Conservation (phyloP, 139 green algal genomes). For the Tetradesmus lagerheimii region DNA sequence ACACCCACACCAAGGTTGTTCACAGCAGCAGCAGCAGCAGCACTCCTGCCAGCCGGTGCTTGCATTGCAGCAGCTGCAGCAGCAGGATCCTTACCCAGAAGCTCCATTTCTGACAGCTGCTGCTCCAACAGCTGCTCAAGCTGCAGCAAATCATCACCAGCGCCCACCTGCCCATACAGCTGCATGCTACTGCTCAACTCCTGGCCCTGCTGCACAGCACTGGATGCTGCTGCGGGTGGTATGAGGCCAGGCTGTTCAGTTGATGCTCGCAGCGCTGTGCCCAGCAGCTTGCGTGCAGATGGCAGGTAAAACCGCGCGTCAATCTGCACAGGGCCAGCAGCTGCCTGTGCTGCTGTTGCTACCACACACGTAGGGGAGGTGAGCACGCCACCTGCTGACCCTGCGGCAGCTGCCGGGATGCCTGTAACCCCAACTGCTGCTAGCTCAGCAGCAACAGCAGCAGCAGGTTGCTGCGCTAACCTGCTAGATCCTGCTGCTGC, state of each 20-base stretch:
- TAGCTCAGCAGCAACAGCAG: background rate
- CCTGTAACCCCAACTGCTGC: background rate
- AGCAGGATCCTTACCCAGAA: background rate
- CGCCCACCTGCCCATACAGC: background rate
- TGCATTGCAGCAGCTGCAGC: background rate
- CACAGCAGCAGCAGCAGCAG: background rate
- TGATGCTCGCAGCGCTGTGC: background rate
- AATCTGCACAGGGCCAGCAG: constrained; percentile 18
- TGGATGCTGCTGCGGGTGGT: background rate
- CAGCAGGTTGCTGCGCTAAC: background rate
- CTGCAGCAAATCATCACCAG: background rate
- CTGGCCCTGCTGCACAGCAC: background rate
- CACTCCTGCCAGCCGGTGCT: background rate
- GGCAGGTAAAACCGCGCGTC: constrained; percentile 13
- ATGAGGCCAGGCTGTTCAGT: background rate
- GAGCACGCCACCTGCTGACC: background rate
- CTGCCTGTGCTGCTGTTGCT: constrained; percentile 8
- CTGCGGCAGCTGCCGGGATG: background rate
- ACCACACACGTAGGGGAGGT: background rate
- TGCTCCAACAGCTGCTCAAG: constrained; percentile 4
- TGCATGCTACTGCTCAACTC: background rate
- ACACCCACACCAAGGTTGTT: background rate
- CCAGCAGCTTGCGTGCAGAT: constrained; percentile 20
- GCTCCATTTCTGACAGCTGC: constrained; percentile 13
- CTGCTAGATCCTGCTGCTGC: background rate